Percentiles rank a stretch among this genome's conserved stretches.
Conservation (phyloP, 352 stramenopile genomes). For the Phytophthora fragariaefolia region DNA sequence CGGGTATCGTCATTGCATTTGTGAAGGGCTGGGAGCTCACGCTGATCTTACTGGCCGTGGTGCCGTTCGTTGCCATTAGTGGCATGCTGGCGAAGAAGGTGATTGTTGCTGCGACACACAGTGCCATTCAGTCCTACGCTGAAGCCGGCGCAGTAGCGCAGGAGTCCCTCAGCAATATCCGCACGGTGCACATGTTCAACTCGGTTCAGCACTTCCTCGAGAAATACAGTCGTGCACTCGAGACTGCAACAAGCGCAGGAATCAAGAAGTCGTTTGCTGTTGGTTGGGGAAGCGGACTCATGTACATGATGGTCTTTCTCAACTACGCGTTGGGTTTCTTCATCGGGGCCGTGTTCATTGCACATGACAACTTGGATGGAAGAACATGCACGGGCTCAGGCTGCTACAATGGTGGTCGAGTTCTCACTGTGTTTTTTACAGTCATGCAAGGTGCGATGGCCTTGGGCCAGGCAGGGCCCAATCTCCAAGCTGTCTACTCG, state of each 20-base stretch:
- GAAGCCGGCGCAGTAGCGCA: slow-evolving; percentile 53
- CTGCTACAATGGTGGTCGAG: slow-evolving; percentile 51
- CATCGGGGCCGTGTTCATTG: slow-evolving; percentile 45
- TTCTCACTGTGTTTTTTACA: slow-evolving; percentile 60
- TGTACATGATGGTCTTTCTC: slow-evolving; percentile 47
- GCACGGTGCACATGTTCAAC: slow-evolving; percentile 69
- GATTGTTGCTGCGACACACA: slow-evolving; percentile 27
- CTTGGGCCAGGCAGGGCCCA: slow-evolving; percentile 46
- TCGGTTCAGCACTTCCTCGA: slow-evolving; percentile 38
- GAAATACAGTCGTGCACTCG: slow-evolving; percentile 51
- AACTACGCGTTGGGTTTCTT: slow-evolving; percentile 66
- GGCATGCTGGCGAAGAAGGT: slow-evolving; percentile 38
- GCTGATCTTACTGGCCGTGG: slow-evolving; percentile 56
- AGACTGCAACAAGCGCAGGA: slow-evolving; percentile 29
- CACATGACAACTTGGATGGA: slow-evolving; percentile 36
- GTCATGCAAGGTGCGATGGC: slow-evolving; percentile 50
- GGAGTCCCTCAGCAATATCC: slow-evolving; percentile 60
- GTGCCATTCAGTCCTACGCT: slow-evolving; percentile 35
- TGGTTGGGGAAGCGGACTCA: slow-evolving; percentile 44
- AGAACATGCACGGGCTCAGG: slow-evolving; percentile 26
- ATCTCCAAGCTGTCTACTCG: slow-evolving; percentile 43
- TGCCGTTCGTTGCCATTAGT: slow-evolving; percentile 43
- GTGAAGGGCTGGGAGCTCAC: slow-evolving; percentile 61
- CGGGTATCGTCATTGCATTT: slow-evolving; percentile 54
- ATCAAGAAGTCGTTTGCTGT: slow-evolving; percentile 49